Evolutionary conservation across 2,329 filamentous ascomycete genomes (phyloP).

Genomic region (Graphilbum ipis-grandicollis): DNA sequence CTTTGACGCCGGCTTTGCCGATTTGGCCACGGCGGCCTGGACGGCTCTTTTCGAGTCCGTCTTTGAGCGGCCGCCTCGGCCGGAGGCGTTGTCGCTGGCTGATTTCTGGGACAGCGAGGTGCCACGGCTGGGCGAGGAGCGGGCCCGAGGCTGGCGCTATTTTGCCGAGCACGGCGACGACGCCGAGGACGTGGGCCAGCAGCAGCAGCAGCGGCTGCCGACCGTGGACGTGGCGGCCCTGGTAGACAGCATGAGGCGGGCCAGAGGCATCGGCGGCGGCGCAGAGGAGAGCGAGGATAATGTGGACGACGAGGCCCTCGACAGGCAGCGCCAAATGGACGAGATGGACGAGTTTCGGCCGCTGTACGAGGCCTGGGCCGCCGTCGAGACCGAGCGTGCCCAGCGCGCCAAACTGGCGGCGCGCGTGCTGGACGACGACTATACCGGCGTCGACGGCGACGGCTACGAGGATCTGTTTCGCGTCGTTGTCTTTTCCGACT

Average conservation of each 20-base stretch:
- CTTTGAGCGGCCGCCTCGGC: conserved; percentile 34
- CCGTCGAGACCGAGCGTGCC: conserved; percentile 33
- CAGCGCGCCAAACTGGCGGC: conserved; percentile 42
- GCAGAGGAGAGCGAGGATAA: no score
- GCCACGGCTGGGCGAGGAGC: conserved; percentile 57
- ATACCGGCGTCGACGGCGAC: conserved; percentile 52
- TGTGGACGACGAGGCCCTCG: background rate
- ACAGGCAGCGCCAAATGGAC: background rate
- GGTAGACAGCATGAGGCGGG: conserved; percentile 8
- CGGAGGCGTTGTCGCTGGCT: conserved; percentile 12
- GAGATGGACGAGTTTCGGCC: conserved; percentile 6
- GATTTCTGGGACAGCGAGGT: conserved; percentile 81
- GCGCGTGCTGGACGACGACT: conserved; percentile 58
- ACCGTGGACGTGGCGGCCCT: background rate
- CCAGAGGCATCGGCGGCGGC: conserved; percentile 1
- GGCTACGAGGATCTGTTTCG: conserved; percentile 70
- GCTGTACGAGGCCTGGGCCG: conserved; percentile 31
- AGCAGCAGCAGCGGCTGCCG: conserved; percentile 2
- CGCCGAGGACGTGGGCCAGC: conserved; percentile 1
- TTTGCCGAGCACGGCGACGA: conserved; percentile 18
- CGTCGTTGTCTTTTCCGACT: conserved; percentile 63
- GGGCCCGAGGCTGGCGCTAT: conserved; percentile 53
- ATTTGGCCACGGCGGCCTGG: conserved; percentile 65
- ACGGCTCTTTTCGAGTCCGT: conserved; percentile 63
- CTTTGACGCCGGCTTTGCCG: conserved; percentile 59